These are phyloP conservation scores for Orbilia brochopaga DNA, from an alignment of 2,329 filamentous ascomycete genomes.

Conservation along the genomic window DNA sequence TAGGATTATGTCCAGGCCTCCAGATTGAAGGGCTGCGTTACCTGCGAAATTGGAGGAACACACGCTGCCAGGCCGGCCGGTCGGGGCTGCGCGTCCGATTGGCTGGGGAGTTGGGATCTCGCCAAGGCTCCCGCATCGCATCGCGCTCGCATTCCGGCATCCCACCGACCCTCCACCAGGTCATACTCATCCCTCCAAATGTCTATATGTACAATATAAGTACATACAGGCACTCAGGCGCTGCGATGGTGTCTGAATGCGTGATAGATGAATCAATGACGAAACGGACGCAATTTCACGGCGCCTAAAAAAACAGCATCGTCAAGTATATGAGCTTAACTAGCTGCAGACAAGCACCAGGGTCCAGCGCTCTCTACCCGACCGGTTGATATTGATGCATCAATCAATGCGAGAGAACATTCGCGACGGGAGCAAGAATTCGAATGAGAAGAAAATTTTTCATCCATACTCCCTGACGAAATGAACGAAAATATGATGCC, in stretches of 20 bases:
- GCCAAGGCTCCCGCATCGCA: slow-evolving; percentile 27
- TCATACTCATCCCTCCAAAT: too few species aligned
- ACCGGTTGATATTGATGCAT: slow-evolving; percentile 41
- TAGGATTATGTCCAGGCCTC: background rate
- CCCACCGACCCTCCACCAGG: slow-evolving; percentile 14
- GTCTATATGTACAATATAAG: too few species aligned
- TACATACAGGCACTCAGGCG: background rate
- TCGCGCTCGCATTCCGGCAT: slow-evolving; percentile 30
- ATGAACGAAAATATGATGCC: background rate
- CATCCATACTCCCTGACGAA: background rate
- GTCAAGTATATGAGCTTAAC: background rate
- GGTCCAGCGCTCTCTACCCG: slow-evolving; percentile 23
- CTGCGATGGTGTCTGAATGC: slow-evolving; percentile 11
- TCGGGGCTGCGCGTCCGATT: slow-evolving; percentile 8
- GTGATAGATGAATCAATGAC: slow-evolving; percentile 24
- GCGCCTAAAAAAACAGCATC: slow-evolving; percentile 33
- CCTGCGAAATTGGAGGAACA: slow-evolving; percentile 44
- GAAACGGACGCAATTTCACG: slow-evolving; percentile 48
- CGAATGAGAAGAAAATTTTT: background rate
- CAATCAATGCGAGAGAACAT: background rate
- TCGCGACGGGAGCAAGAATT: background rate
- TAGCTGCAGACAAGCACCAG: slow-evolving; percentile 15
- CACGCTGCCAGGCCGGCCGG: slow-evolving; percentile 14
- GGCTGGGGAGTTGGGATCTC: slow-evolving; percentile 45
- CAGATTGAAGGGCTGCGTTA: slow-evolving; percentile 12